Evolutionary conservation across 2,329 filamentous ascomycete species (phyloP), one percentile per base, ranked within the genome.

Genomic region (Mycogone perniciosa): DNA sequence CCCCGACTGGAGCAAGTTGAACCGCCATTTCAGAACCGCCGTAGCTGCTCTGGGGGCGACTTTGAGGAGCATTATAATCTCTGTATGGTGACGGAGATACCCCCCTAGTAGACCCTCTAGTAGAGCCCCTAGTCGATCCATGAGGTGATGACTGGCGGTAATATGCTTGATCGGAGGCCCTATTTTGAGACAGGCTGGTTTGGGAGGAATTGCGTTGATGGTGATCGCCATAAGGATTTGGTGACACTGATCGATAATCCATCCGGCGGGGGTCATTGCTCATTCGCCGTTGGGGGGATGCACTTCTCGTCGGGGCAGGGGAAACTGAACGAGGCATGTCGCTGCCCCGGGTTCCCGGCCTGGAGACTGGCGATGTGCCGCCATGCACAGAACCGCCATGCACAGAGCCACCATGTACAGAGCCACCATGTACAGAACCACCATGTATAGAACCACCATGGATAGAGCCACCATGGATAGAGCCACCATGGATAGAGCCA

Each of bases 281-380:
- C 51, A 78, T 71, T 13, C 71, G 72, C 3, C 75, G 11, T 69
- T 67, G 75, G 7, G 86, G 86, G 8, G 81, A 84, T n/a, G 69
- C 71, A 56, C 75, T 77, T 39, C 87, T 80, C 6, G 81, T 74
- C 27, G 87, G 82, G 29, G 80, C 81, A 31, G 89, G 89, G 6
- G 88, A 92, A 5, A 80, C 68, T 2, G 81, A 77, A 29, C 81
- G 71, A 20, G 80, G 78, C 53, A 81, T 72, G 44, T 83, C 80
- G 55, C 71, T 78, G 13, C 77, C 79, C 51, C 85, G 74, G 5
- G 81, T 84, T 9, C 74, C 71, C 3, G 83, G 77, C 9, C 82
- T 77, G 27, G 84, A 76, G 37, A 70, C 72, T 9, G 69, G 62
- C 5, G 72, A 67, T 11, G 63, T 57, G 38, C 66, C 67, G 42